These are phyloP conservation scores for Forsythia viridissima DNA, from an alignment of 257 asterid species.

Conservation along the genomic window DNA sequence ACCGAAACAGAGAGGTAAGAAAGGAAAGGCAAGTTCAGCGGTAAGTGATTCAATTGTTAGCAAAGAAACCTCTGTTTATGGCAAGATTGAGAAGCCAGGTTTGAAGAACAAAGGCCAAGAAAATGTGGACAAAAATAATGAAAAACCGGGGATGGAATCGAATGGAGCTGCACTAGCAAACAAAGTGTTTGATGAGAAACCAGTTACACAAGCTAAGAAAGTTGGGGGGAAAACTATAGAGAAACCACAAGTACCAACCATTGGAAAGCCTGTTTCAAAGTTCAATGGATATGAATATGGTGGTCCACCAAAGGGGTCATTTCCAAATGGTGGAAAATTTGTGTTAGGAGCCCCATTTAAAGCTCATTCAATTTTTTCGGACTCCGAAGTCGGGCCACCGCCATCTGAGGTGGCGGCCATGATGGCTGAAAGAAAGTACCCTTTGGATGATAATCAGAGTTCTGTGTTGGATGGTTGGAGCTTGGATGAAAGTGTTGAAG, in stretches of 20 bases:
- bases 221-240: background rate
- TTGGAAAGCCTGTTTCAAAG: constrained; percentile 15
- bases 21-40: constrained; percentile 52
- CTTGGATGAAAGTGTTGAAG: constrained; percentile 59
- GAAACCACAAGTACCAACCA: constrained; percentile 1
- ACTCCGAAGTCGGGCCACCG: constrained; percentile 72
- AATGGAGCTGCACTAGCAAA: constrained; percentile 7
- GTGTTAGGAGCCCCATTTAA: constrained; percentile 21
- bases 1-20: constrained; percentile 33
- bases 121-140: background rate
- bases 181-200: constrained; percentile 35
- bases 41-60: constrained; percentile 54
- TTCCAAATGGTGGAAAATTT: constrained; percentile 25
- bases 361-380: constrained; percentile 32
- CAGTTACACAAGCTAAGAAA: background rate
- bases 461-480: constrained; percentile 73
- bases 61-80: constrained; percentile 36
- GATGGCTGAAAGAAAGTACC: constrained; percentile 49
- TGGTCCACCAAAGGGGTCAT: constrained; percentile 14
- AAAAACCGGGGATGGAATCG: constrained; percentile 10
- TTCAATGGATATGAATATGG: constrained; percentile 14
- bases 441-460: constrained; percentile 51
- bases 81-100: constrained; percentile 16
- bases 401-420: constrained; percentile 68
- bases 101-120: constrained; percentile 9